Conservation (phyloP, 352 stramenopile species). For the Phytophthora pisi region DNA sequence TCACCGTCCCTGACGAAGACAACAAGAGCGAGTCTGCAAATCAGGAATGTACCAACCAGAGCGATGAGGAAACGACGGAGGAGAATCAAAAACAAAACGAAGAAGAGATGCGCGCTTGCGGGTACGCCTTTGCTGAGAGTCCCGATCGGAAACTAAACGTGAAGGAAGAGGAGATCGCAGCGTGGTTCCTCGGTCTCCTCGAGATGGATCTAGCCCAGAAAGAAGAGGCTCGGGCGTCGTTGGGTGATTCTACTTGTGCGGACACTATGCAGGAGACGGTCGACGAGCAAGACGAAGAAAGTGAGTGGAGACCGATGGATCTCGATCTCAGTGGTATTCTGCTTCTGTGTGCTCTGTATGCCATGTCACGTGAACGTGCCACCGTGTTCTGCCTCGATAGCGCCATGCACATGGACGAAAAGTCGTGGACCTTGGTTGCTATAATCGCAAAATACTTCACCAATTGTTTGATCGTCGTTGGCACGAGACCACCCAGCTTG, state of each 20-base stretch:
- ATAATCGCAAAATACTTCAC: conserved; percentile 89
- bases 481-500: conserved; percentile 70
- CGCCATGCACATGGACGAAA: conserved; percentile 89
- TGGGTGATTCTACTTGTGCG: conserved; percentile 7
- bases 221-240: conserved; percentile 28
- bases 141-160: conserved; percentile 40
- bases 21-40: conserved; percentile 8
- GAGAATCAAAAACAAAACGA: conserved; percentile 27
- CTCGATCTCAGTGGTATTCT: conserved; percentile 80
- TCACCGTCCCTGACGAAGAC: not conserved
- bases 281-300: conserved; percentile 43
- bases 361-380: conserved; percentile 69
- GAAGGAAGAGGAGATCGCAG: conserved; percentile 71
- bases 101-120: conserved; percentile 27
- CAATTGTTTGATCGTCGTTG: conserved; percentile 80
- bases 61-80: conserved; percentile 27
- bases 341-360: conserved; percentile 76
- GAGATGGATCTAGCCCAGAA: conserved; percentile 63
- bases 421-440: conserved; percentile 82
- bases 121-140: conserved; percentile 30
- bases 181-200: conserved; percentile 71
- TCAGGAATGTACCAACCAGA: conserved; percentile 29
- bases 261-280: conserved; percentile 14
- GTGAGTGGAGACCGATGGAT: conserved; percentile 62
- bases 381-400: conserved; percentile 86